Evolutionary conservation across 345 rosid genomes (phyloP).

Genomic region (Bretschneidera sinensis): DNA sequence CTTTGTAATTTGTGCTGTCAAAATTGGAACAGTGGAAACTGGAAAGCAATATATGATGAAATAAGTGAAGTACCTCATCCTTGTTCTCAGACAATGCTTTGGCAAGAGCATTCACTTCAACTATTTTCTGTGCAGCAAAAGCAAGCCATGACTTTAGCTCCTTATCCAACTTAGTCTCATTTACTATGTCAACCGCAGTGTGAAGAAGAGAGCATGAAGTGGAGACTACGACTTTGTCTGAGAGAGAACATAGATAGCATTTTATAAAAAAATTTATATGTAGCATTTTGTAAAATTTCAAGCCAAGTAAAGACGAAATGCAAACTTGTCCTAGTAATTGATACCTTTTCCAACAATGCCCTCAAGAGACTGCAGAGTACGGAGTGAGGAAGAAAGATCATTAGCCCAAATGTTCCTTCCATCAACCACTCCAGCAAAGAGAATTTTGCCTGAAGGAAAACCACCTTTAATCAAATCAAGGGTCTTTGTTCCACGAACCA

Average conservation of each 20-base stretch:
- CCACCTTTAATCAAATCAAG: slow-evolving; percentile 64
- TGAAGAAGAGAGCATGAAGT: slow-evolving; percentile 93
- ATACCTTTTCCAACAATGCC: slow-evolving; percentile 77
- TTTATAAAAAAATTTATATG: too few species aligned
- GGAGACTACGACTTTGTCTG: slow-evolving; percentile 85
- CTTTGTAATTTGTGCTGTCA: too few species aligned
- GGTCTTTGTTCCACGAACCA: slow-evolving; percentile 78
- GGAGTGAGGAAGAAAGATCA: slow-evolving; percentile 73
- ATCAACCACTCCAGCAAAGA: slow-evolving; percentile 94
- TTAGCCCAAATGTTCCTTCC: slow-evolving; percentile 98
- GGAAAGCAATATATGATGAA: slow-evolving; percentile 6
- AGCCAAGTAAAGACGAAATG: slow-evolving; percentile 11
- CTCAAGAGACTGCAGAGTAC: slow-evolving; percentile 55
- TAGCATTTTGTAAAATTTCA: too few species aligned
- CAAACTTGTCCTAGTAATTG: slow-evolving; percentile 4
- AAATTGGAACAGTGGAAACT: too few species aligned
- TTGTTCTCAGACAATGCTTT: slow-evolving; percentile 61
- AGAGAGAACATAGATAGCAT: slow-evolving; percentile 5
- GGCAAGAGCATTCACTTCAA: slow-evolving; percentile 93
- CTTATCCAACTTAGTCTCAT: slow-evolving; percentile 69
- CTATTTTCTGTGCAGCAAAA: slow-evolving; percentile 89
- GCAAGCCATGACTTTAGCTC: slow-evolving; percentile 96
- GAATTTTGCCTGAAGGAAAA: slow-evolving; percentile 68
- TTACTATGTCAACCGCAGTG: slow-evolving; percentile 86
- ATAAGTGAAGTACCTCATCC: slow-evolving; percentile 56